Percentiles rank a stretch among this genome's conserved stretches.
These are phyloP conservation scores for Theileria parva DNA, from an alignment of 169 alveolate genomes.

Conservation along the genomic window DNA sequence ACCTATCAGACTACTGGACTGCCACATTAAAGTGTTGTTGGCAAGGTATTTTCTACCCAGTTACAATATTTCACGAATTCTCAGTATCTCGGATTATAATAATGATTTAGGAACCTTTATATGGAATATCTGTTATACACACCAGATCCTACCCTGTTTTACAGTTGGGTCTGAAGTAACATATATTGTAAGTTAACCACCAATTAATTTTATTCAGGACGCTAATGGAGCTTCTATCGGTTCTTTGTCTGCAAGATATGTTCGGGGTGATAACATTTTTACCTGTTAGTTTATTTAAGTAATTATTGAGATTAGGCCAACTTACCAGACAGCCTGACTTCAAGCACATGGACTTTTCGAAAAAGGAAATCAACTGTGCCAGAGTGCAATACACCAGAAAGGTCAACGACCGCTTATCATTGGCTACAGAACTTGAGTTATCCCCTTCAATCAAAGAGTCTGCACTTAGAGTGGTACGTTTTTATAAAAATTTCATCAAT, in stretches of 20 bases:
- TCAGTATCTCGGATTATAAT: background rate
- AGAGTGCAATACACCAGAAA: conserved; percentile 79
- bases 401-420: conserved; percentile 83
- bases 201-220: conserved; percentile 12
- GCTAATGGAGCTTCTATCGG: conserved; percentile 87
- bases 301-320: conserved; percentile 53
- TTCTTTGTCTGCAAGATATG: conserved; percentile 84
- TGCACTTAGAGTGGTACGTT: conserved; percentile 66
- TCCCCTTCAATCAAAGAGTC: conserved; percentile 79
- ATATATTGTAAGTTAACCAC: conserved; percentile 65
- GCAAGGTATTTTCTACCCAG: conserved; percentile 68
- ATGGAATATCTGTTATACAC: conserved; percentile 83
- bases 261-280: conserved; percentile 73
- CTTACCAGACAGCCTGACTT: conserved; percentile 84
- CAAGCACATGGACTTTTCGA: conserved; percentile 73
- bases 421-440: conserved; percentile 86
- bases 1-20: conserved; percentile 77
- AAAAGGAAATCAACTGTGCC: conserved; percentile 73
- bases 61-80: background rate
- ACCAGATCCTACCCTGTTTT: conserved; percentile 76
- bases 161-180: conserved; percentile 89
- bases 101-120: conserved; percentile 80
- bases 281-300: conserved; percentile 29
- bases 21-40: conserved; percentile 82
- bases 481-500: background rate